Evolutionary conservation across 1,284 basidiomycete genomes (phyloP), one percentile per base, ranked within the genome.

Genomic region (Testicularia cyperi): DNA sequence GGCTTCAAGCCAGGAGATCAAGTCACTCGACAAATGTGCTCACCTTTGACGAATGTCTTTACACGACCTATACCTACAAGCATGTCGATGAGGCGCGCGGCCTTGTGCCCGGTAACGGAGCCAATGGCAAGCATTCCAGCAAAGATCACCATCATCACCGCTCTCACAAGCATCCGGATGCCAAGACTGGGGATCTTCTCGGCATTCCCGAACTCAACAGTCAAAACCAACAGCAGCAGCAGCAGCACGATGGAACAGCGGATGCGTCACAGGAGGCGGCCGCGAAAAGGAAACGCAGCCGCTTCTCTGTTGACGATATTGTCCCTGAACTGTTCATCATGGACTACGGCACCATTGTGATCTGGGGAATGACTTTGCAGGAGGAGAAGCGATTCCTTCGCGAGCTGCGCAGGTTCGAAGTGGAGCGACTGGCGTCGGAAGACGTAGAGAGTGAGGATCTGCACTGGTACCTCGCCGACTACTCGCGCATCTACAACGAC

Each of bases 401-500:
- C 78, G 89, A 76, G 43, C 39, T 76, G 77, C 90, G 90, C 77
- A 86, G 88, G 23, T 96, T 94, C 74, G 92, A 95, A 77, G 83
- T 92, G 19, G 92, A 95, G 67, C 88, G 86, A 69, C 80, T 95
- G 1, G 74, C 75, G 0, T 41, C 58, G 0, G 75, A 77, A 37
- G 75, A 77, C 36, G 44, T 76, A 16, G 91, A 97, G 78, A 91
- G 89, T 85, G 92, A 96, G 80, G 92, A 97, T 72, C 80, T 97
- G 33, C 95, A 95, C 77, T 96, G 88, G 78, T 97, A 97, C 73
- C 92, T 94, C 70, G 92, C 92, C 14, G 92, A 94, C 76, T 96
- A 96, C 76, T 69, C 63, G 29, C 69, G 90, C 65, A 96, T 96
- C 75, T 97, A 94, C 79, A 96, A 97, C 80, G 92, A 97, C 78